Percentiles rank a stretch among this genome's conserved stretches.
These are phyloP conservation scores for Puccinia hordei DNA, from an alignment of 1,284 basidiomycete species.

Conservation along the genomic window DNA sequence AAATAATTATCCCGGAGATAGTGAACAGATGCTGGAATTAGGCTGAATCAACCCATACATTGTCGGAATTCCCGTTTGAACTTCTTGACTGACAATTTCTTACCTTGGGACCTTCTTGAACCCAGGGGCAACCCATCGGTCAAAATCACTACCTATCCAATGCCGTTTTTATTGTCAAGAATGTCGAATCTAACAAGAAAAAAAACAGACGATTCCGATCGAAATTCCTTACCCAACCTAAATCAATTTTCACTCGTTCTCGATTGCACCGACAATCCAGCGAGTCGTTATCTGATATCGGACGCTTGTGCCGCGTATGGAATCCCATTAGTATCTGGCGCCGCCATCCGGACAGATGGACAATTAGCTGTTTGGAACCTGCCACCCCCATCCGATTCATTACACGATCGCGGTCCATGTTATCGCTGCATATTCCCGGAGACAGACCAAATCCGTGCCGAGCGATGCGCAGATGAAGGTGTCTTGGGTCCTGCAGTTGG, in stretches of 20 bases:
- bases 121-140: conserved; percentile 69
- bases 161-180: conserved; percentile 57
- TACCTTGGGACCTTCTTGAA: conserved; percentile 1
- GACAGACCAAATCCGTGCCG: conserved; percentile 67
- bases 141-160: conserved; percentile 64
- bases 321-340: conserved; percentile 85
- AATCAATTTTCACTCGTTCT: conserved; percentile 66
- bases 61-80: neutral
- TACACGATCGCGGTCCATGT: conserved; percentile 72
- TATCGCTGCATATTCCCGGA: conserved; percentile 90
- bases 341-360: conserved; percentile 87
- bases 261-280: conserved; percentile 93
- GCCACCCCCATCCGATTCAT: conserved; percentile 38
- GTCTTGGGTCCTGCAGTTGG: conserved; percentile 89
- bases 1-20: neutral
- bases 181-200: neutral
- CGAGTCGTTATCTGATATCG: conserved; percentile 90
- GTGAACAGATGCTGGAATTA: neutral
- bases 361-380: conserved; percentile 82
- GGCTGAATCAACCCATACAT: neutral
- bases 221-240: neutral
- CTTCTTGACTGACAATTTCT: neutral
- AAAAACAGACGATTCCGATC: neutral
- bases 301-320: conserved; percentile 76
- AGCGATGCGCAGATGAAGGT: conserved; percentile 84